A percentile compares a stretch with the other conserved stretches of the same genome.
phyloP scores from a whole-genome alignment of 2,329 filamentous ascomycete species.

The Dryadomyces quercivorus region DNA sequence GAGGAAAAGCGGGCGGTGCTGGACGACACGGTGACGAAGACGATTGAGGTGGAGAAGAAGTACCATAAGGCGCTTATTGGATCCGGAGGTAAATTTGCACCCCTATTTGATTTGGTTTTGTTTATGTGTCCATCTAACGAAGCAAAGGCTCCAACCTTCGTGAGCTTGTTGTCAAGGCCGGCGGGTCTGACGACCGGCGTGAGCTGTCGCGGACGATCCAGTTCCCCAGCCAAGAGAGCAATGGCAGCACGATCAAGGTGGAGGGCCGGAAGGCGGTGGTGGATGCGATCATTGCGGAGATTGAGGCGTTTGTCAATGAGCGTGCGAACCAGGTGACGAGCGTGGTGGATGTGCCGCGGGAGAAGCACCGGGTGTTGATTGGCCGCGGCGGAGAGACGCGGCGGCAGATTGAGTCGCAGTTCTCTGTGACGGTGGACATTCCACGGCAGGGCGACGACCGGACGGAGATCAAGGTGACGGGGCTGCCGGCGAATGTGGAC shows the following conservation, averaged over 20 bases:
- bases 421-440: slow-evolving; percentile 79
- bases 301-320: slow-evolving; percentile 70
- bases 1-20: slow-evolving; percentile 79
- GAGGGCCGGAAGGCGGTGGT: slow-evolving; percentile 78
- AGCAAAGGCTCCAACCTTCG: slow-evolving; percentile 65
- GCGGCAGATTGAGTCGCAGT: slow-evolving; percentile 72
- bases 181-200: slow-evolving; percentile 76
- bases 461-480: slow-evolving; percentile 76
- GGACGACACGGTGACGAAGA: slow-evolving; percentile 77
- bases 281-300: slow-evolving; percentile 74
- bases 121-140: not conserved
- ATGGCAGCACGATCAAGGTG: slow-evolving; percentile 73
- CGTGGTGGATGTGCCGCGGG: slow-evolving; percentile 67
- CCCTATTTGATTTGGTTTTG: not conserved
- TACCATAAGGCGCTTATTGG: slow-evolving; percentile 87
- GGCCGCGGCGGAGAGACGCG: slow-evolving; percentile 83
- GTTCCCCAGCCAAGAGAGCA: slow-evolving; percentile 81
- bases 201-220: slow-evolving; percentile 82
- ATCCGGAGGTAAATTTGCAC: slow-evolving; percentile 55
- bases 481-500: slow-evolving; percentile 65
- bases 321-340: slow-evolving; percentile 74
- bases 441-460: slow-evolving; percentile 78
- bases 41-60: slow-evolving; percentile 86
- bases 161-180: slow-evolving; percentile 75
- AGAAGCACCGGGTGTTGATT: slow-evolving; percentile 85